Evolutionary conservation across 768 basidiomycete species (phyloP).

Genomic region (Neoboletus magnificus): DNA sequence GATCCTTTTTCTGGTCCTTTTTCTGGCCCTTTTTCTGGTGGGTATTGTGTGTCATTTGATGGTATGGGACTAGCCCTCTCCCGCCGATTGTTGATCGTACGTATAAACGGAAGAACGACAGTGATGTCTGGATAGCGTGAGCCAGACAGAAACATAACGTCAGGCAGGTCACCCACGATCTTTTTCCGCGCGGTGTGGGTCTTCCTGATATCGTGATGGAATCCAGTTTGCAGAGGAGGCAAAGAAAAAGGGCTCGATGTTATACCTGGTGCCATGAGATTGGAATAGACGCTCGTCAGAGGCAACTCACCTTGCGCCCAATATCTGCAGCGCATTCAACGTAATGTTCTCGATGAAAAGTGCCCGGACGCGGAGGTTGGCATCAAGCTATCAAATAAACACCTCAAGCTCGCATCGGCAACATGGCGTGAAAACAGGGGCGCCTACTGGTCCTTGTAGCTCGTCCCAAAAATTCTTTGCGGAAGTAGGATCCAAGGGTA

Average conservation of each 20-base stretch:
- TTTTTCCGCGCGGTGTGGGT: conserved; percentile 19
- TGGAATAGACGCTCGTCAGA: no score
- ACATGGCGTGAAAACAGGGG: neutral
- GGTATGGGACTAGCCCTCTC: conserved; percentile 10
- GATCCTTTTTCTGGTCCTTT: no score
- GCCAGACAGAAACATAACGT: neutral
- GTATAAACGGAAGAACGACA: conserved; percentile 40
- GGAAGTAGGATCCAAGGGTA: conserved; percentile 13
- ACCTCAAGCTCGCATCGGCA: neutral
- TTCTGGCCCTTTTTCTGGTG: conserved; percentile 8
- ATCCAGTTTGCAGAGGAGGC: conserved; percentile 43
- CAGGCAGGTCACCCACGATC: conserved; percentile 36
- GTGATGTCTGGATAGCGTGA: conserved; percentile 37
- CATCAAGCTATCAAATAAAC: conserved; percentile 14
- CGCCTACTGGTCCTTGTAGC: conserved; percentile 26
- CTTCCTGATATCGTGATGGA: conserved; percentile 42
- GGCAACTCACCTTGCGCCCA: no score
- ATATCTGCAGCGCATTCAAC: neutral
- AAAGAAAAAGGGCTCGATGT: conserved; percentile 45
- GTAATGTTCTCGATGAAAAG: conserved; percentile 39
- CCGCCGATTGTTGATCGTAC: conserved; percentile 33
- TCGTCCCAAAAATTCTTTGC: conserved; percentile 28
- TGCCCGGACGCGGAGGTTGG: conserved; percentile 29
- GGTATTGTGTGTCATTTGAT: conserved; percentile 12
- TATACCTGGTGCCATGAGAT: conserved; percentile 29